These are phyloP conservation scores for Amylocarpus encephaloides DNA, from an alignment of 2,329 filamentous ascomycete species.

Conservation along the genomic window DNA sequence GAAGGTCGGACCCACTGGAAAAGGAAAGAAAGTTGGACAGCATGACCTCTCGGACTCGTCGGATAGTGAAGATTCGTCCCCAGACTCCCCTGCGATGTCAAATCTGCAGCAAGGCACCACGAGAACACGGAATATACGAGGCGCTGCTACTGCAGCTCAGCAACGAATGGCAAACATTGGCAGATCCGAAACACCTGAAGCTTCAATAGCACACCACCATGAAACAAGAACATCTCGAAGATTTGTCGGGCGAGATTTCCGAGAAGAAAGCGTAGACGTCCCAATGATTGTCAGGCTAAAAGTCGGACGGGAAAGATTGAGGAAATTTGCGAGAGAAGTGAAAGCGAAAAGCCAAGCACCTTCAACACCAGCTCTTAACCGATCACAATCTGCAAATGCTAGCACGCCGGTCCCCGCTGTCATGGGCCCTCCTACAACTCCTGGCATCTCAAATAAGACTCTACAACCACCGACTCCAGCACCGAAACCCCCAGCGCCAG, in stretches of 20 bases:
- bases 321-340: conserved; percentile 54
- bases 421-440: conserved; percentile 47
- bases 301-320: conserved; percentile 65
- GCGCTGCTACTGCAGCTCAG: conserved; percentile 79
- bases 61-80: conserved; percentile 80
- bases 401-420: conserved; percentile 45
- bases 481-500: conserved; percentile 31
- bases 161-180: conserved; percentile 77
- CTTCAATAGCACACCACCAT: conserved; percentile 59
- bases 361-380: conserved; percentile 33
- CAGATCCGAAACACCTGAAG: conserved; percentile 85
- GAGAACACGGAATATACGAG: conserved; percentile 80
- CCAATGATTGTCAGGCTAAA: conserved; percentile 65
- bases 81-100: conserved; percentile 77
- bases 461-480: conserved; percentile 21
- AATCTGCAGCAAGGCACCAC: conserved; percentile 68
- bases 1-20: conserved; percentile 52
- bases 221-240: conserved; percentile 65
- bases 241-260: conserved; percentile 50
- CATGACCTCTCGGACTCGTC: conserved; percentile 74
- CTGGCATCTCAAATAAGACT: conserved; percentile 29
- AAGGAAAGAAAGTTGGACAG: conserved; percentile 49
- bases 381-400: conserved; percentile 38
- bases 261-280: conserved; percentile 70
- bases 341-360: conserved; percentile 38